Evolutionary conservation across 768 basidiomycete species (phyloP).

Genomic region (Russula ochroleuca): DNA sequence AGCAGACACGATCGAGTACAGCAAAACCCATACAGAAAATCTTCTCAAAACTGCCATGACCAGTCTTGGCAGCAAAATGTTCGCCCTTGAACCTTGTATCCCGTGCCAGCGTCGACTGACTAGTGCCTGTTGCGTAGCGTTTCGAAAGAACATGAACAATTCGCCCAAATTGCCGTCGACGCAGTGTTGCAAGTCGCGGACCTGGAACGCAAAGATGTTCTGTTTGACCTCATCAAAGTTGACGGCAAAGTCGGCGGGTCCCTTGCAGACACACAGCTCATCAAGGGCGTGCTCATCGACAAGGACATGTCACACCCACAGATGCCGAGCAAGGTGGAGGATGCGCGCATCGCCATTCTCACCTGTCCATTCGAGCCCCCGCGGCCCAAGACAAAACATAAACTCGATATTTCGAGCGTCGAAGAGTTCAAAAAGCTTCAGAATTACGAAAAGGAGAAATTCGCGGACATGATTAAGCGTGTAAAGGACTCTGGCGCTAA

Average conservation of each 20-base stretch:
- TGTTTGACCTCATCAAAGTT: conserved; percentile 98
- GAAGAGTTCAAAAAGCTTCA: conserved; percentile 95
- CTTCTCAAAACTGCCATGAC: conserved; percentile 95
- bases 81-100: conserved; percentile 30
- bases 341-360: conserved; percentile 92
- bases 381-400: conserved; percentile 98
- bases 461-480: conserved; percentile 91
- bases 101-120: not conserved
- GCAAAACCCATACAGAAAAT: conserved; percentile 75
- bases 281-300: conserved; percentile 97
- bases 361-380: conserved; percentile 99
- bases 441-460: conserved; percentile 95
- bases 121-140: conserved; percentile 51
- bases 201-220: conserved; percentile 88
- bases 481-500: conserved; percentile 98
- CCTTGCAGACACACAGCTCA: conserved; percentile 89
- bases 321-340: conserved; percentile 85
- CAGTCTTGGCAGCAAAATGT: conserved; percentile 98
- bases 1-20: conserved; percentile 85
- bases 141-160: conserved; percentile 92
- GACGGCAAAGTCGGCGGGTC: conserved; percentile 98
- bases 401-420: conserved; percentile 93
- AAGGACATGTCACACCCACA: conserved; percentile 99
- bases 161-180: conserved; percentile 97
- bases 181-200: conserved; percentile 95